phyloP scores from a whole-genome alignment of 2,329 filamentous ascomycete genomes.

The Apiospora hydei region DNA sequence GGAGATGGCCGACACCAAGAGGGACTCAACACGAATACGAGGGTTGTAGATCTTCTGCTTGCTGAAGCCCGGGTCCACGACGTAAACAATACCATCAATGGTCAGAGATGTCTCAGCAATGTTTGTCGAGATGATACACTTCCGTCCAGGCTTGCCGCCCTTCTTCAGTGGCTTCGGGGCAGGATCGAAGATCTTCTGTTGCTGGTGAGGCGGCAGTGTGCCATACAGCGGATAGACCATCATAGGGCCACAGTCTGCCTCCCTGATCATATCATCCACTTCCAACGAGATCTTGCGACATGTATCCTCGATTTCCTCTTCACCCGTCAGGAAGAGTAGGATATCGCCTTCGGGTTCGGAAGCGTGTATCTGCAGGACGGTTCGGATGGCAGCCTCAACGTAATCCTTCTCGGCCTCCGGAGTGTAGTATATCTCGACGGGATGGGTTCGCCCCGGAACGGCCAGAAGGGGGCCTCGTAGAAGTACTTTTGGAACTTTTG shows the following conservation, averaged over 20 bases:
- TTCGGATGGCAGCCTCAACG: constrained; percentile 92
- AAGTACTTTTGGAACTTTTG: constrained; percentile 99
- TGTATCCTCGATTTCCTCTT: constrained; percentile 98
- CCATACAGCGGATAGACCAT: constrained; percentile 94
- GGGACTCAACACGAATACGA: constrained; percentile 91
- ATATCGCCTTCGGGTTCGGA: constrained; percentile 93
- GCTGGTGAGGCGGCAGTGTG: constrained; percentile 87
- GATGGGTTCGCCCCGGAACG: constrained; percentile 92
- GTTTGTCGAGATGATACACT: constrained; percentile 94
- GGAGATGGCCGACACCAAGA: constrained; percentile 97
- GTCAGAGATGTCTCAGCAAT: constrained; percentile 98
- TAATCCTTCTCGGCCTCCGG: constrained; percentile 96
- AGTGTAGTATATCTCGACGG: constrained; percentile 98
- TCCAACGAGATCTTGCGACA: constrained; percentile 91
- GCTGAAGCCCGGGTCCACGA: constrained; percentile 98
- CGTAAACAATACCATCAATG: constrained; percentile 98
- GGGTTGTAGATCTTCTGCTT: constrained; percentile 99
- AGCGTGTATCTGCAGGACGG: constrained; percentile 95
- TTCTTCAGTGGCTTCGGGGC: constrained; percentile 76
- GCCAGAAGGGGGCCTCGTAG: constrained; percentile 88
- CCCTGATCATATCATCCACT: constrained; percentile 87
- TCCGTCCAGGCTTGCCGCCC: constrained; percentile 87
- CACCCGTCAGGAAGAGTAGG: constrained; percentile 92
- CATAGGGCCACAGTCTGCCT: constrained; percentile 89
- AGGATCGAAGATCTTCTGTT: constrained; percentile 94